Conservation (phyloP, 305 asterid species). For the Vinca major region DNA sequence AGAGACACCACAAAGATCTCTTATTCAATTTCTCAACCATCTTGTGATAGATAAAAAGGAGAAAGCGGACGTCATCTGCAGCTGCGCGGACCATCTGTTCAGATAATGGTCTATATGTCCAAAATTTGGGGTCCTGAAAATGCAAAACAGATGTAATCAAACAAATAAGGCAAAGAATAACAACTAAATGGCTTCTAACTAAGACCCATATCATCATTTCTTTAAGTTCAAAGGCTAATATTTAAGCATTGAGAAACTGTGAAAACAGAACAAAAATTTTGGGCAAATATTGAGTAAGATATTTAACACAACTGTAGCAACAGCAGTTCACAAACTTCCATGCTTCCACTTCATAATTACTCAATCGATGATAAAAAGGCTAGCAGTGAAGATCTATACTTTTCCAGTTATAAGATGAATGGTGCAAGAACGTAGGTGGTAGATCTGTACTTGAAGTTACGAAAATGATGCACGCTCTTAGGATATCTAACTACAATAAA, state of each 20-base stretch:
- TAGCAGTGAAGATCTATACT: not conserved
- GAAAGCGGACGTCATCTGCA: constrained; percentile 97
- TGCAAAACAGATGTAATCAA: constrained; percentile 19
- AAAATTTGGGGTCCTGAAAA: constrained; percentile 80
- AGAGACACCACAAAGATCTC: constrained; percentile 76
- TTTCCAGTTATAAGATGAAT: not conserved
- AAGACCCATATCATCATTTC: not conserved
- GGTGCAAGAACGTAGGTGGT: not conserved
- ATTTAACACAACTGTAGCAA: not conserved
- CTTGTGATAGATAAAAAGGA: constrained; percentile 58
- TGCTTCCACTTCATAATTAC: not conserved
- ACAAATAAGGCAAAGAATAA: constrained; percentile 2
- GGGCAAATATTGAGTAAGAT: constrained; percentile 3
- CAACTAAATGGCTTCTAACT: not conserved
- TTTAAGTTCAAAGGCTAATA: not conserved
- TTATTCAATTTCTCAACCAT: constrained; percentile 67
- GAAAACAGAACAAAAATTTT: not conserved
- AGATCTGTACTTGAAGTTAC: not conserved
- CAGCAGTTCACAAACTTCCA: not conserved
- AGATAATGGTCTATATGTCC: constrained; percentile 83
- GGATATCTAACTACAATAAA: not conserved
- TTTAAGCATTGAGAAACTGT: not conserved
- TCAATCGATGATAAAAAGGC: not conserved
- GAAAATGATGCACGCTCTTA: not conserved
- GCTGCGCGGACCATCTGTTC: constrained; percentile 92